phyloP scores from a whole-genome alignment of 208 protist genomes.

The Crithidia fasciculata region DNA sequence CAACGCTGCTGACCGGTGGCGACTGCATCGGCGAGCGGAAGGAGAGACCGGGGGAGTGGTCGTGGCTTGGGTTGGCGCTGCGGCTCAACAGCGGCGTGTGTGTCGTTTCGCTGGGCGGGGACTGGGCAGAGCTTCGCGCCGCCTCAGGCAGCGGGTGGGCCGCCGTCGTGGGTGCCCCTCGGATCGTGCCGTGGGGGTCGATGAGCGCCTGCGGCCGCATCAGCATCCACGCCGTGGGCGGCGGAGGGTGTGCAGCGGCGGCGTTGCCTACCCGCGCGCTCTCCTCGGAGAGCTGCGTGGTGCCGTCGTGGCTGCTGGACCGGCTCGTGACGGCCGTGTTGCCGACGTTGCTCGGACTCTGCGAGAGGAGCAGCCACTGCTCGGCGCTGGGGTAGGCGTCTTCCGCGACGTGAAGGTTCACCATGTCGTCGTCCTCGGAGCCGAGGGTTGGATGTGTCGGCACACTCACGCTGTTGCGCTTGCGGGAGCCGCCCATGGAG shows the following conservation, averaged over 20 bases:
- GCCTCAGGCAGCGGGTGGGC: too few relatives aligned
- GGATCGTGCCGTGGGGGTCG: neutral
- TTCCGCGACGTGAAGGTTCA: conserved; percentile 8
- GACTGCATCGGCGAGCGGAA: conserved; percentile 22
- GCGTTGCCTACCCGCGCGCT: neutral
- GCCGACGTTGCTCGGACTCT: conserved; percentile 8
- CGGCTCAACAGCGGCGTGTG: neutral
- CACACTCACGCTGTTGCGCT: conserved; percentile 31
- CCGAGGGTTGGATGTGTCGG: conserved; percentile 6
- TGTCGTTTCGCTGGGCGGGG: neutral
- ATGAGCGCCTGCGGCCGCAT: conserved; percentile 3
- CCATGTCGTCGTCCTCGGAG: conserved; percentile 15
- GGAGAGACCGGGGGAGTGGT: neutral
- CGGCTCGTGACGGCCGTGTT: conserved; percentile 8
- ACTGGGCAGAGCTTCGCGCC: too few relatives aligned
- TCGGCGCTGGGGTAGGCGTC: conserved; percentile 7
- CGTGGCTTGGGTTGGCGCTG: conserved; percentile 6
- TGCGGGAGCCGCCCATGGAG: conserved; percentile 25
- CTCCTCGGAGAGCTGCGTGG: neutral
- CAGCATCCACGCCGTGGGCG: conserved; percentile 14
- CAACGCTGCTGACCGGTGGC: neutral
- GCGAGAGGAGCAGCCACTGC: conserved; percentile 21
- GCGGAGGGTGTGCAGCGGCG: neutral
- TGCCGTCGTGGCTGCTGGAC: conserved; percentile 13
- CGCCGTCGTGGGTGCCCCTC: too few relatives aligned